These are phyloP conservation scores for Nicotiana tabacum DNA, from an alignment of 257 asterid species.

Conservation along the genomic window DNA sequence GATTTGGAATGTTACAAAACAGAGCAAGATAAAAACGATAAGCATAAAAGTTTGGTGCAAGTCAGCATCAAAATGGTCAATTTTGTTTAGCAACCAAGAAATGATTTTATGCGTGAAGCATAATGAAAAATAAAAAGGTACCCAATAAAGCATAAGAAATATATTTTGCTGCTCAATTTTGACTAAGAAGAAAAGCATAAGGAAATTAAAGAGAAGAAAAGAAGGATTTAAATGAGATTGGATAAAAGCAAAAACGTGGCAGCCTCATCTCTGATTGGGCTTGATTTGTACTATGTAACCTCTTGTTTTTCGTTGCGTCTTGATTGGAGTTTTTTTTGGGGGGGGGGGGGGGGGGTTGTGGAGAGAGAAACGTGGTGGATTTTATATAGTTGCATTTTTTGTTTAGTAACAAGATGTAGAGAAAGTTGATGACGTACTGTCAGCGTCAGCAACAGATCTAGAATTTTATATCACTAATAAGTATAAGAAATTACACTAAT, in stretches of 20 bases:
- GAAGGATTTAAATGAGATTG: not conserved
- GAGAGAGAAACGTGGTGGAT: not conserved
- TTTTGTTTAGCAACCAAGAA: not conserved
- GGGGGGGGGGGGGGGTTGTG: too few species aligned
- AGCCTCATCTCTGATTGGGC: conserved; percentile 17
- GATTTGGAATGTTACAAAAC: too few species aligned
- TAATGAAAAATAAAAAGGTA: not conserved
- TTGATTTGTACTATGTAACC: conserved; percentile 21
- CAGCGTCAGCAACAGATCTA: not conserved
- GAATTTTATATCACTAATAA: not conserved
- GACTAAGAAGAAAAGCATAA: conserved; percentile 5
- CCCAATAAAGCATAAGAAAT: not conserved
- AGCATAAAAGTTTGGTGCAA: conserved; percentile 27
- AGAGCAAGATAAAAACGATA: conserved; percentile 10
- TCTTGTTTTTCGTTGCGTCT: conserved; percentile 11
- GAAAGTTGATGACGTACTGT: too few species aligned
- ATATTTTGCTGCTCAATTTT: conserved; percentile 9
- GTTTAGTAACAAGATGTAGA: too few species aligned
- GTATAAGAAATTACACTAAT: not conserved
- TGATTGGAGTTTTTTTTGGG: conserved; percentile 6
- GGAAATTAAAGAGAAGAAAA: not conserved
- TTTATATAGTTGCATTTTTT: not conserved
- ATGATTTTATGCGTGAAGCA: not conserved
- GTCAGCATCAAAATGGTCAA: conserved; percentile 20
- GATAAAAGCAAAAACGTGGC: conserved; percentile 21